Base-by-base conservation (phyloP, 495 filamentous ascomycete genomes). In the Schizothecium vesticola region DNA sequence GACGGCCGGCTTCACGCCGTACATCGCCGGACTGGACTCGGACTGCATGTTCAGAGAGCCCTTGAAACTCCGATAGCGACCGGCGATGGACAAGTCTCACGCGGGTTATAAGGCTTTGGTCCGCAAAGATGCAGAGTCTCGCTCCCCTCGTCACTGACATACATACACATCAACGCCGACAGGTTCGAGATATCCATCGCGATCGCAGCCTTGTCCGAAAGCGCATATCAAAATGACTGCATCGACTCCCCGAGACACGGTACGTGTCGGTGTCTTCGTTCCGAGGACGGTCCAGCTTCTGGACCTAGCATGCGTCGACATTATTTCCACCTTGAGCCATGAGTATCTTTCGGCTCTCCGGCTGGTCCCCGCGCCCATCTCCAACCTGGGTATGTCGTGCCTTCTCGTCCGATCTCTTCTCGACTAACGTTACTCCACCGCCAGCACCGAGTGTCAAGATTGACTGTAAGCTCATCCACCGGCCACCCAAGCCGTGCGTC, bases 281-380 rank as follows among this genome's bases (percentile, higher is more conserved):
- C 78, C 83, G 2, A 56, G 70, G 9, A 71, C 69, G 1, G 75
- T 76, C 58, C 85, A 87, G 66, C 71, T 86, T 16, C 79, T 87
- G 21, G 85, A 87, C 68, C 68, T 80, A 11, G 81, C 85, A 9
- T 74, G 76, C 43, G 70, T 85, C 29, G 84, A 87, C 71, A 76
- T 86, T 43, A 73, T 86, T 12, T 79, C 74, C 26, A 80, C 74
- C 67, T 77, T 83, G 63, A 78, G 76, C 63, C 72, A 80, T 22
- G 80, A 83, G 62, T 87, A 86, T 64, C 69, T 86, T 16, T 56
- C 62, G 3, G 24, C 69, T n/a, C 63, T 78, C 9, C 55, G 28
- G 1, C 16, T 78, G 0, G 58, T 81, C 3, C 83, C 85, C 0
- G 56, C 69, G 12, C 26, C 74, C 22, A 68, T 86, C 33, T 23